Evolutionary conservation across 257 asterid genomes (phyloP).

Genomic region (Lithospermum erythrorhizon): DNA sequence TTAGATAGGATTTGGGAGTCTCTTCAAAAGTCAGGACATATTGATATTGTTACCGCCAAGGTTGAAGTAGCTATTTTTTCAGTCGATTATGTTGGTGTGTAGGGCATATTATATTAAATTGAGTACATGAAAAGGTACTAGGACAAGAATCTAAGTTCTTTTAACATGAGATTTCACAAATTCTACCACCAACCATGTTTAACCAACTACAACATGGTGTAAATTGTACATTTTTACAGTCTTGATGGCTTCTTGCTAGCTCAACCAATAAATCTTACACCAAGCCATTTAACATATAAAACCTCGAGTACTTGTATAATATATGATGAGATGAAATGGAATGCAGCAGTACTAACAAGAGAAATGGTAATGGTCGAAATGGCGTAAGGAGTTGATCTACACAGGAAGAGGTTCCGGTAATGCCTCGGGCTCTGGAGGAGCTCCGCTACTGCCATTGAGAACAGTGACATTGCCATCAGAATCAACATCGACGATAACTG

Average conservation of each 20-base stretch:
- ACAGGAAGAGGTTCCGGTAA: constrained; percentile 37
- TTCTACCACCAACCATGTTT: neutral
- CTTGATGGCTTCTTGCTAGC: neutral
- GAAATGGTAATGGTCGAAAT: neutral
- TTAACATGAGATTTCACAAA: neutral
- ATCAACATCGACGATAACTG: constrained; percentile 49
- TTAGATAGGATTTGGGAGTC: too few species aligned
- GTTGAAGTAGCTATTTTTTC: too few species aligned
- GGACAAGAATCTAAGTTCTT: too few species aligned
- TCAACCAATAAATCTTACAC: neutral
- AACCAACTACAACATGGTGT: neutral
- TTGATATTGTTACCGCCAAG: too few species aligned
- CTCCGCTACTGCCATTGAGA: constrained; percentile 47
- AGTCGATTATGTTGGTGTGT: too few species aligned
- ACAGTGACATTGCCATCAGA: constrained; percentile 55
- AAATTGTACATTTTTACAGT: neutral
- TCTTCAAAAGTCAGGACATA: too few species aligned
- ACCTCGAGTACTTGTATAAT: neutral
- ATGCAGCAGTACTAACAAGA: constrained; percentile 6
- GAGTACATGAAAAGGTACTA: too few species aligned
- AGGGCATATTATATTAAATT: too few species aligned
- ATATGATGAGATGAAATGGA: constrained; percentile 1
- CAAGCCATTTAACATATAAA: constrained; percentile 6
- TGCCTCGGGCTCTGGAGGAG: constrained; percentile 31
- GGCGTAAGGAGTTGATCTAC: constrained; percentile 9